phyloP scores from a whole-genome alignment of 2,329 filamentous ascomycete genomes.

The Diaporthe eres region DNA sequence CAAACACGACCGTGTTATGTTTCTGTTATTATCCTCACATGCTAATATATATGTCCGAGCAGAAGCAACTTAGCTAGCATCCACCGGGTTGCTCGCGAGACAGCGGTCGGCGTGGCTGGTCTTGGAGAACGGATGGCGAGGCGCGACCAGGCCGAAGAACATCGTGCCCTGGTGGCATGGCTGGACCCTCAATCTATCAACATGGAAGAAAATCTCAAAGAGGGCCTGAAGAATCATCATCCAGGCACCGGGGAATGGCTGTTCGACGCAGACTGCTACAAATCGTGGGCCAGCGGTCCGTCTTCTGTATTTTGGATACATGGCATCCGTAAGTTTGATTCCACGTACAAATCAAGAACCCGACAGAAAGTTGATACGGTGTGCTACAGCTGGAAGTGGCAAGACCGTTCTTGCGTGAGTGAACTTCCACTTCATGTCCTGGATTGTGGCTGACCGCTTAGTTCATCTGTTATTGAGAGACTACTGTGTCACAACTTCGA shows the following conservation, averaged over 20 bases:
- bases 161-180: background rate
- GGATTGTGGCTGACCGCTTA: background rate
- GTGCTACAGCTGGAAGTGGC: background rate
- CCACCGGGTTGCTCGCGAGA: background rate
- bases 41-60: background rate
- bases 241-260: background rate
- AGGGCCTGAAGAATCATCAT: background rate
- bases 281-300: background rate
- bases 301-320: conserved; percentile 1
- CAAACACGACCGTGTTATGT: background rate
- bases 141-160: background rate
- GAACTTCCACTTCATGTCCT: background rate
- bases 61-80: background rate
- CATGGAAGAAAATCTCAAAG: background rate
- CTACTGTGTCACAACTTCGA: background rate
- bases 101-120: background rate
- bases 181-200: background rate
- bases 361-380: background rate
- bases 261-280: background rate
- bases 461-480: conserved; percentile 7
- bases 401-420: background rate
- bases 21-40: background rate
- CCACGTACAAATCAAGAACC: background rate
- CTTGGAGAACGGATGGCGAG: background rate
- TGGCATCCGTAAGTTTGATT: conserved; percentile 1